Conservation (phyloP, 192 early-diverging fungal genomes). For the Podila verticillata region DNA sequence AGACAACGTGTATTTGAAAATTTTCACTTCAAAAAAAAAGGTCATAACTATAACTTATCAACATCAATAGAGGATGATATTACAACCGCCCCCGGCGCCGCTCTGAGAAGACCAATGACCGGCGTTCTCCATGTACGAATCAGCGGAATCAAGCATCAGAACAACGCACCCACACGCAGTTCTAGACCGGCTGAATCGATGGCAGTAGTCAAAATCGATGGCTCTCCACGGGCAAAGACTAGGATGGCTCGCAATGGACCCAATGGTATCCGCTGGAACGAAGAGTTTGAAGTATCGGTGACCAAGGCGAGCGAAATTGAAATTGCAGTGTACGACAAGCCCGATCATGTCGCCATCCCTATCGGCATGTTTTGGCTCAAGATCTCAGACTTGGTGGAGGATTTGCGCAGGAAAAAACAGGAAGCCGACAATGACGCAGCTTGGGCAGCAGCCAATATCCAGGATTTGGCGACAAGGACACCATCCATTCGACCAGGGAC, state of each 20-base stretch:
- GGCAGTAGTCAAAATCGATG: conserved; percentile 86
- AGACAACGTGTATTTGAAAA: too few species aligned
- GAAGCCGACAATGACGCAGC: conserved; percentile 67
- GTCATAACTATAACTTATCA: background rate
- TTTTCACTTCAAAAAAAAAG: background rate
- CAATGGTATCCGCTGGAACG: conserved; percentile 79
- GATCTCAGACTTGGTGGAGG: conserved; percentile 91
- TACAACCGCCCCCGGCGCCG: conserved; percentile 59
- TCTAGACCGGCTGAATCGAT: conserved; percentile 74
- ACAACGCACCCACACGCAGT: conserved; percentile 67
- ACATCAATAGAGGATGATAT: conserved; percentile 29
- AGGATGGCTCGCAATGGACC: conserved; percentile 61
- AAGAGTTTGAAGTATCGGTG: conserved; percentile 89
- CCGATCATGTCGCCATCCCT: conserved; percentile 69
- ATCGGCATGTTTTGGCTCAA: conserved; percentile 94
- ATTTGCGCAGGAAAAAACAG: conserved; percentile 78
- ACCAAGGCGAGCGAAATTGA: conserved; percentile 94
- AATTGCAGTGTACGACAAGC: conserved; percentile 89
- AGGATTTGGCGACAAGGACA: conserved; percentile 17
- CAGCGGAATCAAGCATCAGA: conserved; percentile 62
- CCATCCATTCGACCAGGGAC: conserved; percentile 36
- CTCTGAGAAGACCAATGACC: conserved; percentile 73
- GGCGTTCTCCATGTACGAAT: conserved; percentile 77
- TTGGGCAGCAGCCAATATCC: conserved; percentile 58
- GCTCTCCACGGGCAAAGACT: conserved; percentile 76